These are phyloP conservation scores for Davidsoniella virescens DNA, from an alignment of 2,329 filamentous ascomycete genomes.

Conservation along the genomic window DNA sequence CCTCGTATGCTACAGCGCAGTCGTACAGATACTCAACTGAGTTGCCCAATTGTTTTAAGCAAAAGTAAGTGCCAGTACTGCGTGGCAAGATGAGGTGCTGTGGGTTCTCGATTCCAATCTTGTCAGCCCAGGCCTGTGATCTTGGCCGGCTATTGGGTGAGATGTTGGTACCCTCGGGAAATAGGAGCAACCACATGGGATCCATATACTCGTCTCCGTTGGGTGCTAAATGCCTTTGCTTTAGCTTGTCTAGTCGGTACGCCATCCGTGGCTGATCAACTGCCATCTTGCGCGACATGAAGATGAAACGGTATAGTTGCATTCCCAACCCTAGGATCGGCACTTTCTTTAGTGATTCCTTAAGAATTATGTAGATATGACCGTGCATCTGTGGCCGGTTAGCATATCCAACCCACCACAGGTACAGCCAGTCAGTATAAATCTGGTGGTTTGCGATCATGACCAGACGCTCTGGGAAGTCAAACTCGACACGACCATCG, in stretches of 20 bases:
- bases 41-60: constrained; percentile 55
- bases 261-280: constrained; percentile 62
- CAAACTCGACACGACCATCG: constrained; percentile 60
- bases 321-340: constrained; percentile 68
- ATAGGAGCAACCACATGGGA: constrained; percentile 83
- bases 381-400: constrained; percentile 61
- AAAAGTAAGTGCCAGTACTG: constrained; percentile 68
- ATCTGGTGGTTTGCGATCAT: constrained; percentile 85
- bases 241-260: constrained; percentile 55
- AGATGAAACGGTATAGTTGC: constrained; percentile 80
- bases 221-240: constrained; percentile 36
- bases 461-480: constrained; percentile 66
- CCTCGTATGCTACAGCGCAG: constrained; percentile 91
- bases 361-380: constrained; percentile 78
- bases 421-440: constrained; percentile 82
- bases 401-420: constrained; percentile 89
- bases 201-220: constrained; percentile 40
- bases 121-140: constrained; percentile 61
- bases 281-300: constrained; percentile 79
- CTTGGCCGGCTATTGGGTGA: constrained; percentile 53
- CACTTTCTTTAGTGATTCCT: constrained; percentile 70
- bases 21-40: constrained; percentile 76
- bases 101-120: constrained; percentile 54
- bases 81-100: constrained; percentile 62
- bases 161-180: constrained; percentile 75